Evolutionary conservation across 2,329 filamentous ascomycete genomes (phyloP), one percentile per base, ranked within the genome.

Genomic region (Fusarium siculi): DNA sequence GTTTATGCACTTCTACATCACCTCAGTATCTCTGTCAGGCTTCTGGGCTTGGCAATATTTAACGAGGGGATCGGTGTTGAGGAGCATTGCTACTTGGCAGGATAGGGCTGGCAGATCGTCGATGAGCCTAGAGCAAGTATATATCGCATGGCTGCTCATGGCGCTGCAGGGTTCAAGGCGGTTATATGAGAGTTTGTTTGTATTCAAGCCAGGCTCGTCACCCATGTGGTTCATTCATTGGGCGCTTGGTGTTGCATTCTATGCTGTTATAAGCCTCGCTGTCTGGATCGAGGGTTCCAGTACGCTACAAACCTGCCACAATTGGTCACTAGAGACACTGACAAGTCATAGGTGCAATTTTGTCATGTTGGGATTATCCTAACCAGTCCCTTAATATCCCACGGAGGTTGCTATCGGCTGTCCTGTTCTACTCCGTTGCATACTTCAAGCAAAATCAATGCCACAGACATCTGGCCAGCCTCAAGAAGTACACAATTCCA

Each of bases 181-280:
- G 56, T 83, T 97, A 43, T 93, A 91, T 74, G 96, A 98, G 83
- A 93, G 91, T 76, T 77, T 91, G 46, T 82, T 83, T 46, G 87
- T 96, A 62, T 84, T 87, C 56, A 92, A 89, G 78, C 87, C 91
- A 8, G 81, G 82, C 7, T 87, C 87, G 28, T 93, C 94, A 23
- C 89, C 85, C 63, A 99, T 99, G 96, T 95, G 92, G 90, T 82
- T 95, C 70, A 89, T 91, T 21, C 93, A 97, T 80, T 98, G 94
- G 92, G 72, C 92, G 21, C 81, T 98, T 44, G 96, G 95, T 1
- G 81, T 96, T 55, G 82, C 84, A 15, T 98, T 93, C 82, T 99
- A 99, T 81, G 78, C 91, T 10, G 86, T 86, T 65, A 92, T 93
- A 76, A 91, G 91, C 60, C 79, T 97, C 52, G 89, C 93, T 9